Conservation (phyloP, 2,329 filamentous ascomycete species). For the Myriosclerotinia scirpicola region DNA sequence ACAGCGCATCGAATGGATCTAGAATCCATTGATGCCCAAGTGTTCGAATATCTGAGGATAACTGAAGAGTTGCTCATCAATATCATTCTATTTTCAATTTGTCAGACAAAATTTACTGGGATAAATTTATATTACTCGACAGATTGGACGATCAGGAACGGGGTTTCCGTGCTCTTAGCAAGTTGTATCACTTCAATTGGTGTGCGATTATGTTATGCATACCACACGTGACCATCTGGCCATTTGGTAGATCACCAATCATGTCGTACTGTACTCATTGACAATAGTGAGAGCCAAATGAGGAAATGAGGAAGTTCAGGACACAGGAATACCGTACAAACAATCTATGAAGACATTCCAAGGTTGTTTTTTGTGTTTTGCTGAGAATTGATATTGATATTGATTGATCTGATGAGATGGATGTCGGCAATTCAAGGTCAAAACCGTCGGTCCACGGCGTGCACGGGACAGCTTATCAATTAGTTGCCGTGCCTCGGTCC, state of each 20-base stretch:
- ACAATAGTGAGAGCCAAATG: background rate
- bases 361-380: background rate
- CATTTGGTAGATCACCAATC: background rate
- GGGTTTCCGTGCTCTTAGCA: conserved; percentile 8
- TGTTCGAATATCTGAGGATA: conserved; percentile 16
- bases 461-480: background rate
- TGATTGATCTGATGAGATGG: too few relatives aligned
- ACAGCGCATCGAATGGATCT: conserved; percentile 35
- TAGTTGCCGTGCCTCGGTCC: conserved; percentile 23
- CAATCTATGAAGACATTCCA: background rate
- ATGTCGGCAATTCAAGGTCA: background rate
- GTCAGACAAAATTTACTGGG: conserved; percentile 21
- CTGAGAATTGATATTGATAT: background rate
- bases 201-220: background rate
- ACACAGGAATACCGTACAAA: background rate
- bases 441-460: background rate
- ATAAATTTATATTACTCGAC: conserved; percentile 17
- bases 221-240: background rate
- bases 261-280: background rate
- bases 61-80: conserved; percentile 12
- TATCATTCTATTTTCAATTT: background rate
- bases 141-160: conserved; percentile 24
- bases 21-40: conserved; percentile 37
- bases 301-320: background rate
- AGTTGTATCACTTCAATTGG: conserved; percentile 1